Conservation (phyloP, 2,329 filamentous ascomycete species). For the Neocucurbitaria cava region DNA sequence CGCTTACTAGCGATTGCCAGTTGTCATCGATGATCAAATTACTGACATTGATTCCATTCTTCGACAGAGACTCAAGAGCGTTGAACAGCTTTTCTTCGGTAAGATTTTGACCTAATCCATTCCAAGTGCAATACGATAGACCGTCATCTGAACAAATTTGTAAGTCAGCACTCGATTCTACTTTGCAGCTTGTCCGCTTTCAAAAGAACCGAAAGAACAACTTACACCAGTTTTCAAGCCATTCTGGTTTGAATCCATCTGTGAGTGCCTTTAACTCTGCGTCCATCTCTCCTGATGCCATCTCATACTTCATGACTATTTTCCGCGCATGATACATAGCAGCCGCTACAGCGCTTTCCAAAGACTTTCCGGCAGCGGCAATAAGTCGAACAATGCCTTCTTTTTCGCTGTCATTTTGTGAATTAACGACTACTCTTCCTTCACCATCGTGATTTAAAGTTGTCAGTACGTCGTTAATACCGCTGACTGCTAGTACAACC, state of each 20-base stretch:
- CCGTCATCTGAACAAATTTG: conserved; percentile 66
- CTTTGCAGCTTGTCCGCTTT: neutral
- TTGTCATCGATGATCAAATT: conserved; percentile 97
- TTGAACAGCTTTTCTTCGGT: conserved; percentile 80
- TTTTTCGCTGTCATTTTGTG: conserved; percentile 71
- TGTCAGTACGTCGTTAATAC: conserved; percentile 72
- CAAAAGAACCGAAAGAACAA: neutral
- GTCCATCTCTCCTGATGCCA: conserved; percentile 52
- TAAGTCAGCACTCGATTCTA: neutral
- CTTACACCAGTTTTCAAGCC: conserved; percentile 79
- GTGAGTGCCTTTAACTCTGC: conserved; percentile 57
- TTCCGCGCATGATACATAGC: conserved; percentile 88
- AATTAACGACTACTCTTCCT: conserved; percentile 73
- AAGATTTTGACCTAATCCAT: conserved; percentile 82
- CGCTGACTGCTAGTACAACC: conserved; percentile 79
- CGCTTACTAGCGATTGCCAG: conserved; percentile 62
- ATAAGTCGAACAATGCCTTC: conserved; percentile 68
- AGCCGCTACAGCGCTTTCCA: conserved; percentile 79
- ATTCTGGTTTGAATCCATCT: conserved; percentile 64
- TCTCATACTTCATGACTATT: conserved; percentile 59
- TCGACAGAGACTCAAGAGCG: conserved; percentile 74
- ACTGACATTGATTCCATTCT: conserved; percentile 76
- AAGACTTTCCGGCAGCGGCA: conserved; percentile 72
- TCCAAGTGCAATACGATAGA: conserved; percentile 96
- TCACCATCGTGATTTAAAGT: conserved; percentile 69